Evolutionary conservation across 2,329 filamentous ascomycete species (phyloP), one percentile per base, ranked within the genome.

Genomic region (Magnaporthiopsis incrustans): DNA sequence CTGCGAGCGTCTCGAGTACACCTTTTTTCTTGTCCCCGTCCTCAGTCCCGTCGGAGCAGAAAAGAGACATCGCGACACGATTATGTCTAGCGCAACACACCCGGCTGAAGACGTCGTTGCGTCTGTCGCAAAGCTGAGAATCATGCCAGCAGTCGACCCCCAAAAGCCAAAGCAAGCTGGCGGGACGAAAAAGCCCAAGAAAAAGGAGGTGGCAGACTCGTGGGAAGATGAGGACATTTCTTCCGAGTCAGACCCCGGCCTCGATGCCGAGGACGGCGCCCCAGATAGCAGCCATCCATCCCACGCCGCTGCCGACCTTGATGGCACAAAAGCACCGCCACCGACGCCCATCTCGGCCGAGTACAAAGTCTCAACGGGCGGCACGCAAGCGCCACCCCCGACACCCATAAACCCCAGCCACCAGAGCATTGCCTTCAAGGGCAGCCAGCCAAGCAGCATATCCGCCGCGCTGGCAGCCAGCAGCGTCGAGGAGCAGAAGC

Each of bases 171-270:
- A 71, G 64, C 62, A 33, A 73, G 72, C 10, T 7, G 18, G 18
- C 10, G 22, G 22, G 64, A 57, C 68, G n/a, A 77, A 77, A 4
- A 67, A 61, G 22, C 26, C 32, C 59, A 61, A 67, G 62, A 66
- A 65, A 65, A 79, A 78, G 67, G 69, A 74, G 63, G 68, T 66
- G n/a, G 78, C 89, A 63, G 90, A 92, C 67, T 91, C 88, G 58
- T 93, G 90, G 90, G 89, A 92, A 76, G 89, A 95, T 70, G 90
- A 90, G 64, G 81, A 82, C 38, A 75, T 80, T 44, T 80, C 77
- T 25, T 76, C 79, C 8, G 75, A 75, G 22, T 77, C 80, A 15
- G 79, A 79, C 26, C 35, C 32, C 12, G 33, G 30, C 26, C 50
- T 57, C 27, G 62, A 63, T 18, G 18, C 62, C 56, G 57, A 59